Base-by-base conservation (phyloP, 495 filamentous ascomycete species). In the Aspergillus wentii region DNA sequence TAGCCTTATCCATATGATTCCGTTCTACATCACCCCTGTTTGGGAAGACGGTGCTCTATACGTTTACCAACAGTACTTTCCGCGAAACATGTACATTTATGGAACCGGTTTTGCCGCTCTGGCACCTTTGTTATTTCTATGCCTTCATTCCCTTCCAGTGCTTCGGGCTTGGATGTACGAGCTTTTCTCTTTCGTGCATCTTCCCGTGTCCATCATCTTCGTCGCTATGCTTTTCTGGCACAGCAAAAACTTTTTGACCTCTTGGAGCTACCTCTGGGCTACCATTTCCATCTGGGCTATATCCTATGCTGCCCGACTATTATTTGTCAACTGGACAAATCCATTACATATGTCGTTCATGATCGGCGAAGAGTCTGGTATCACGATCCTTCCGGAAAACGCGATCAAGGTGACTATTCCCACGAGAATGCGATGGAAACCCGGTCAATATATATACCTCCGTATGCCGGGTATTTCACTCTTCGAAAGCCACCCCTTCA, bases 401-500 rank as follows among this genome's bases (percentile, higher is more conserved):
- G 87, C 89, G 23, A 80, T 97, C 59, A 95, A 96, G 50, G 75
- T 97, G 39, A 96, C 90, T 2, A 80, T 97, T 19, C 86, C 91
- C 1, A 95, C 91, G 5, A 83, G 89, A 54, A 84, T 95, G 76
- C 82, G 76, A 44, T 97, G 91, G 91, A 80, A 78, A 48, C 89
- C 91, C 4, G 92, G 91, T 13, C 91, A 97, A 59, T 95, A 91
- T 45, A 85, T 97, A 17, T 97, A 96, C 51, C 71, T 97, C 8
- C 78, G 92, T 31, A 90, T 97, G 80, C 91, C 91, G 0, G 85
- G 86, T 2, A 87, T 97, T 45, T 87, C 86, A 0, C 54, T 92
- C 18, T 78, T 95, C 47, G 85, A 95, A 50, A 96, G 91, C 48
- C 91, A 97, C 43, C 91, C 91, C 3, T 97, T 97, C 59, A 97